These are phyloP conservation scores for Clathrospora elynae DNA, from an alignment of 2,329 filamentous ascomycete species.

Conservation along the genomic window DNA sequence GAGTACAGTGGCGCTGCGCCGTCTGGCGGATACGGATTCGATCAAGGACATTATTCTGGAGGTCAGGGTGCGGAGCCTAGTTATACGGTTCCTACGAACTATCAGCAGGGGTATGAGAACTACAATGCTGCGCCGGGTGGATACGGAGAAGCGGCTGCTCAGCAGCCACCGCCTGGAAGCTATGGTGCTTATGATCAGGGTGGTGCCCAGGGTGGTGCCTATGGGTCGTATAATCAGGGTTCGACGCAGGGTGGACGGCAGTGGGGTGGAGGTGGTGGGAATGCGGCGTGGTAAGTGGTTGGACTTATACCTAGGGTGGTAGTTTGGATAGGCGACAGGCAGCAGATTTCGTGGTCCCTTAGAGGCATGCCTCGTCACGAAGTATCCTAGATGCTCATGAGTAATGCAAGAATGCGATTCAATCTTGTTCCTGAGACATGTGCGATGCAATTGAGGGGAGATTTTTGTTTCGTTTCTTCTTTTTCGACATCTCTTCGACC, in stretches of 20 bases:
- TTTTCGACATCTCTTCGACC: conserved; percentile 11
- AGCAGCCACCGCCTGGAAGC: conserved; percentile 23
- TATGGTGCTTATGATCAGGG: conserved; percentile 32
- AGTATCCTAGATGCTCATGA: conserved; percentile 2
- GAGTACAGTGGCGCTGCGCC: conserved; percentile 36
- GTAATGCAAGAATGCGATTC: conserved; percentile 7
- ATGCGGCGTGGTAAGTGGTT: conserved; percentile 31
- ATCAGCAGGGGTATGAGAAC: conserved; percentile 47
- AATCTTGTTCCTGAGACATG: neutral
- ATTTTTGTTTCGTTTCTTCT: conserved; percentile 23
- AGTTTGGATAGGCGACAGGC: neutral
- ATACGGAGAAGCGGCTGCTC: conserved; percentile 23
- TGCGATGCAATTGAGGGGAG: conserved; percentile 19
- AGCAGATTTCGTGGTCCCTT: too few relatives aligned
- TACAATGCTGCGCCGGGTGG: conserved; percentile 21
- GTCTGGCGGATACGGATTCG: conserved; percentile 34
- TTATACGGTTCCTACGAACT: conserved; percentile 43
- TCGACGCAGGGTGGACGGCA: conserved; percentile 26
- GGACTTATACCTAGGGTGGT: neutral
- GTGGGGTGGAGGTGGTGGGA: conserved; percentile 41
- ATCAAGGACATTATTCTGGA: conserved; percentile 38
- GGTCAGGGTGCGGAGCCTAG: conserved; percentile 42
- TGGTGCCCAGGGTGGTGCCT: conserved; percentile 20
- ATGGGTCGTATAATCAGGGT: conserved; percentile 30
- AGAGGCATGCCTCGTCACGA: neutral